phyloP scores from a whole-genome alignment of 2,329 filamentous ascomycete genomes.

The Colletotrichum camelliae region DNA sequence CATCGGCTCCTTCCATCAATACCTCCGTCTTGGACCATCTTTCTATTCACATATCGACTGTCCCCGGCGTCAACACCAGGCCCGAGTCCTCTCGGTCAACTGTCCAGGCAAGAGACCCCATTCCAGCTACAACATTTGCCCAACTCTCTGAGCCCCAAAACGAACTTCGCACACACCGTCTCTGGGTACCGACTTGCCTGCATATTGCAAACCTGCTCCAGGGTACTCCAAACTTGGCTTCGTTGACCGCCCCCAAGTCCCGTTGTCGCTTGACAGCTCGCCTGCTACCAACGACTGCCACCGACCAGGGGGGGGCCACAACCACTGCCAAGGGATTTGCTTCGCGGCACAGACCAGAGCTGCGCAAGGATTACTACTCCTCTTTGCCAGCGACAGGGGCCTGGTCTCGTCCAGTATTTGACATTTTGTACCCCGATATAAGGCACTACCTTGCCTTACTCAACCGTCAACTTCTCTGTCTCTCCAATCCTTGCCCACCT shows the following conservation, averaged over 20 bases:
- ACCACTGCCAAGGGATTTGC: conserved; percentile 7
- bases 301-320: not conserved
- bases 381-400: not conserved
- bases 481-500: not conserved
- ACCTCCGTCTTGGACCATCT: not conserved
- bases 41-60: not conserved
- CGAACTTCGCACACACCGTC: not conserved
- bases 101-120: not conserved
- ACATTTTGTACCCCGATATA: conserved; percentile 10
- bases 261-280: conserved; percentile 10
- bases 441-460: not conserved
- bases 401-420: not conserved
- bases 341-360: conserved; percentile 18
- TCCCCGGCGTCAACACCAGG: not conserved
- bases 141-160: not conserved
- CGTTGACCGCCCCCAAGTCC: conserved; percentile 12
- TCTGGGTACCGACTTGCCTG: not conserved
- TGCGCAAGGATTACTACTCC: conserved; percentile 9
- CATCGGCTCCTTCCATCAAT: not conserved
- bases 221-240: conserved; percentile 6
- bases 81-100: not conserved
- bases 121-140: not conserved
- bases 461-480: not conserved
- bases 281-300: conserved; percentile 11
- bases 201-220: not conserved